A percentile compares a stretch with the other conserved stretches of the same genome.
phyloP scores from a whole-genome alignment of 2,329 filamentous ascomycete species.

The Claviceps maximensis region DNA sequence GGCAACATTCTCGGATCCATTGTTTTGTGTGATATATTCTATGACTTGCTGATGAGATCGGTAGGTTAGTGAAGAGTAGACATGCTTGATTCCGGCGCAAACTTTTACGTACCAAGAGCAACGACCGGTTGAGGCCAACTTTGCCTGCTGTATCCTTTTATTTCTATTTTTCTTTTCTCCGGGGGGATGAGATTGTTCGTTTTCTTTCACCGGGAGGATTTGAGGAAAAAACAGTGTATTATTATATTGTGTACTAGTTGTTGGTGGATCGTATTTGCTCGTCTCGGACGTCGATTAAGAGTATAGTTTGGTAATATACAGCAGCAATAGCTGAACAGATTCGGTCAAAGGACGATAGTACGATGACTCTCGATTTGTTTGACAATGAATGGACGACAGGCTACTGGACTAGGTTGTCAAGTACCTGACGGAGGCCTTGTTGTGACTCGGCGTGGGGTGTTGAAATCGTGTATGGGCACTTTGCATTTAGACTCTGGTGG shows the following conservation, averaged over 20 bases:
- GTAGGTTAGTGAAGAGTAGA: neutral
- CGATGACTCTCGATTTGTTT: constrained; percentile 10
- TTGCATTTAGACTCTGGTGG: neutral
- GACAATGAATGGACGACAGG: constrained; percentile 33
- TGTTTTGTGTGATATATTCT: constrained; percentile 13
- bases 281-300: constrained; percentile 8
- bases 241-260: constrained; percentile 1
- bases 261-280: constrained; percentile 2
- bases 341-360: constrained; percentile 5
- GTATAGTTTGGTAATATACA: constrained; percentile 8
- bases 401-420: constrained; percentile 1
- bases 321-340: constrained; percentile 1
- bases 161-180: neutral
- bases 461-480: constrained; percentile 17
- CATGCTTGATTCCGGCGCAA: neutral
- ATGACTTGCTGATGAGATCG: neutral
- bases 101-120: constrained; percentile 2
- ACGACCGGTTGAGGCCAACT: neutral
- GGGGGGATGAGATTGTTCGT: neutral
- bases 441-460: constrained; percentile 15
- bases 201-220: neutral
- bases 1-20: constrained; percentile 54
- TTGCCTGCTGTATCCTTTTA: neutral
- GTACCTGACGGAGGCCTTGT: constrained; percentile 5
- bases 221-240: neutral